Evolutionary conservation across 202 grass and related monocot genomes (phyloP).

Genomic region (Zizania palustris): DNA sequence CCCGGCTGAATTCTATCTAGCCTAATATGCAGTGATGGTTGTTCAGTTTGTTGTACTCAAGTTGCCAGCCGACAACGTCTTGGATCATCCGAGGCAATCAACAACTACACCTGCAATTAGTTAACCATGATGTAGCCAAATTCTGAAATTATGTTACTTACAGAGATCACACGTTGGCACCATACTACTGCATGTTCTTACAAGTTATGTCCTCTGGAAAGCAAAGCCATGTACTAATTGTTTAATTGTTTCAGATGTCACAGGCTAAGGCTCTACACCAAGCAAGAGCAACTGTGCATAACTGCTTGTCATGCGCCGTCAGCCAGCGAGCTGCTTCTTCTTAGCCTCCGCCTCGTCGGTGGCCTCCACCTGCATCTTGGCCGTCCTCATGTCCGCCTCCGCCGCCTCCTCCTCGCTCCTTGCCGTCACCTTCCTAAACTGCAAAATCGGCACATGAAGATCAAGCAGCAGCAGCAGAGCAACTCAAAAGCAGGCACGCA

Average conservation of each 20-base stretch:
- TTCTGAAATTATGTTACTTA: not conserved
- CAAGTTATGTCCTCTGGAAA: too few relatives aligned
- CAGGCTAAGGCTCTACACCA: not conserved
- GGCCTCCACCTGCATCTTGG: slow-evolving; percentile 84
- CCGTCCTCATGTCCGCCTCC: slow-evolving; percentile 63
- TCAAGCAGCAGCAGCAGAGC: not conserved
- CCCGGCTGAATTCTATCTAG: not conserved
- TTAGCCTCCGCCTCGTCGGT: slow-evolving; percentile 77
- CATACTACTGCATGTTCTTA: not conserved
- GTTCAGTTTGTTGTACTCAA: not conserved
- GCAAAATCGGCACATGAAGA: not conserved
- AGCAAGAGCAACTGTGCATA: not conserved
- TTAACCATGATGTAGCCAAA: not conserved
- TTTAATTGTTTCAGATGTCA: not conserved
- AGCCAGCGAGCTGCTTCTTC: slow-evolving; percentile 50
- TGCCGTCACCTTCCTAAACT: slow-evolving; percentile 65
- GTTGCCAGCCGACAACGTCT: too few relatives aligned
- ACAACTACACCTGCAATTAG: too few relatives aligned
- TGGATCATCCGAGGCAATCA: not conserved
- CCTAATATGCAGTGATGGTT: not conserved
- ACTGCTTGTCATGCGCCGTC: not conserved
- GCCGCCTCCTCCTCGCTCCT: slow-evolving; percentile 74
- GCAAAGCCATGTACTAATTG: too few relatives aligned
- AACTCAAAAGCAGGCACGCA: too few relatives aligned
- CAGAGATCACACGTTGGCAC: too few relatives aligned